These are phyloP conservation scores for Heterobasidion irregulare DNA, from an alignment of 1,284 basidiomycete genomes.

Conservation along the genomic window DNA sequence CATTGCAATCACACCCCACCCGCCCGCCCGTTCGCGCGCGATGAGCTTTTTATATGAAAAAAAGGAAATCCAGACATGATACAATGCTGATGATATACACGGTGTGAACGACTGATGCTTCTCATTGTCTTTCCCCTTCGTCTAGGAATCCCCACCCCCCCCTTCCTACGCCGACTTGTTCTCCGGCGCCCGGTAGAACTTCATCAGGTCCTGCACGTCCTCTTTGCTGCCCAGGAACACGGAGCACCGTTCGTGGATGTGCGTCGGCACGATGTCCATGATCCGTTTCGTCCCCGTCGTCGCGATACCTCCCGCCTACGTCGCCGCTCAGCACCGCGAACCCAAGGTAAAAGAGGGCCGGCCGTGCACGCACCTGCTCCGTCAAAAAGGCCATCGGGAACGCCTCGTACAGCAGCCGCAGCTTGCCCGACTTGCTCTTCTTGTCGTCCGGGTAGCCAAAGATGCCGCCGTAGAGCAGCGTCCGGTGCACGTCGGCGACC, in stretches of 20 bases:
- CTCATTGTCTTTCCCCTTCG: too few species aligned
- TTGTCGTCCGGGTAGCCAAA: slow-evolving; percentile 98
- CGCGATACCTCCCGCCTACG: slow-evolving; percentile 89
- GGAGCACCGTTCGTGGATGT: slow-evolving; percentile 89
- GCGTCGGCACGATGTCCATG: slow-evolving; percentile 84
- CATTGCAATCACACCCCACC: not conserved
- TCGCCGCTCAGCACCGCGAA: not conserved
- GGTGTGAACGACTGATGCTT: not conserved
- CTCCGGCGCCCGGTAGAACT: slow-evolving; percentile 51
- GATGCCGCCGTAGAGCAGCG: slow-evolving; percentile 95
- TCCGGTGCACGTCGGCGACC: slow-evolving; percentile 97
- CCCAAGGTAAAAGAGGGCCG: not conserved
- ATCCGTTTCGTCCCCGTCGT: slow-evolving; percentile 92
- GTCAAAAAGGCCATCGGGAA: slow-evolving; percentile 99
- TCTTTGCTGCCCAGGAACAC: slow-evolving; percentile 95
- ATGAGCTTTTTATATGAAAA: too few species aligned
- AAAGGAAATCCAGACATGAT: too few species aligned
- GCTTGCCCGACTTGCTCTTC: slow-evolving; percentile 94
- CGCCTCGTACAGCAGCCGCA: slow-evolving; percentile 93
- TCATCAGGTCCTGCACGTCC: slow-evolving; percentile 86
- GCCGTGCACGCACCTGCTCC: slow-evolving; percentile 65
- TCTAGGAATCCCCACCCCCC: not conserved
- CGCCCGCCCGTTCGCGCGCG: too few species aligned
- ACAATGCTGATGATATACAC: not conserved
- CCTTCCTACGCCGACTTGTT: not conserved